Percentiles rank a stretch among this genome's conserved stretches.
These are phyloP conservation scores for Coemansia sp. DNA, from an alignment of 371 early-diverging fungal species.

Conservation along the genomic window DNA sequence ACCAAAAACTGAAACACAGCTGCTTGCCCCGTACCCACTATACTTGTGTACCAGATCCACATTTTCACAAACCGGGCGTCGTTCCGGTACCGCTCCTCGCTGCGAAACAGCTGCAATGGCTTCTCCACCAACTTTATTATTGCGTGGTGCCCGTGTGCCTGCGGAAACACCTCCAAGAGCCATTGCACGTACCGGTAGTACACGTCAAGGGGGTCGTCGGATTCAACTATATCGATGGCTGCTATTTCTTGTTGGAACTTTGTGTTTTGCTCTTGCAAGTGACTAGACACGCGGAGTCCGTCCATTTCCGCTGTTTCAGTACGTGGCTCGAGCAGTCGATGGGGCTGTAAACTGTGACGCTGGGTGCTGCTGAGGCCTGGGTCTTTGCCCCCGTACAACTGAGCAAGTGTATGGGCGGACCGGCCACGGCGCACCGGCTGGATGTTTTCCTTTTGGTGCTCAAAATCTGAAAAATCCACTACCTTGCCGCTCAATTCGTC, in stretches of 20 bases:
- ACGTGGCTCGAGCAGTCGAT: constrained; percentile 1
- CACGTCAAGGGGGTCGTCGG: constrained; percentile 77
- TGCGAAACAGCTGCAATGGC: constrained; percentile 61
- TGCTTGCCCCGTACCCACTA: constrained; percentile 54
- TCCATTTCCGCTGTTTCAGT: background rate
- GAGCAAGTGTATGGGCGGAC: constrained; percentile 57
- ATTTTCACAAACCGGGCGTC: constrained; percentile 74
- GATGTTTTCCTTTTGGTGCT: constrained; percentile 82
- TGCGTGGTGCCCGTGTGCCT: constrained; percentile 60
- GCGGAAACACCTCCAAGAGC: constrained; percentile 68
- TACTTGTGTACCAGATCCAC: constrained; percentile 69
- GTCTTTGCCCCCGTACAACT: constrained; percentile 47
- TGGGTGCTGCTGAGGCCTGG: constrained; percentile 6
- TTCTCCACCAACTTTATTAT: constrained; percentile 60
- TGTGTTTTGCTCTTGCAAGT: constrained; percentile 48
- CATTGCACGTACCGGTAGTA: constrained; percentile 72
- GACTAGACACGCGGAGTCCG: constrained; percentile 11
- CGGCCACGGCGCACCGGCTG: constrained; percentile 67
- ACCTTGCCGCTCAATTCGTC: constrained; percentile 4
- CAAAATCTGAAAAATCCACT: constrained; percentile 54
- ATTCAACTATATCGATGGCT: constrained; percentile 52
- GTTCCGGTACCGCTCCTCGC: constrained; percentile 65
- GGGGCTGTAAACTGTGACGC: constrained; percentile 29
- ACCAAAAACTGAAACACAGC: constrained; percentile 71
- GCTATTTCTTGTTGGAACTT: constrained; percentile 57